Conservation (phyloP, 441 rosid species). For the Populus hybrid region DNA sequence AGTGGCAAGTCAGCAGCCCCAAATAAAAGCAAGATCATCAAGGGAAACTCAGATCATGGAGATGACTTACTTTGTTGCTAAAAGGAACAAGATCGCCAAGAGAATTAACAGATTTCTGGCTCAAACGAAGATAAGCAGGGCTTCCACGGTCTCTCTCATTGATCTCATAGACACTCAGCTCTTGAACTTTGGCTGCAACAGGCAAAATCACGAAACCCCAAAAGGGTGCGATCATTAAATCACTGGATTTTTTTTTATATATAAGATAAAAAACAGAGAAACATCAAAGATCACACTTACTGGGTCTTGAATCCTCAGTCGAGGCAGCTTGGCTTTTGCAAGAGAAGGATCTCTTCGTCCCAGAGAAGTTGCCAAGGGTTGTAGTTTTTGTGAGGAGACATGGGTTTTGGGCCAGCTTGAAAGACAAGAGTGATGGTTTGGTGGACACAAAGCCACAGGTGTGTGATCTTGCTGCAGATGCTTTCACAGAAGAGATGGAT, state of each 20-base stretch:
- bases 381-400: not conserved
- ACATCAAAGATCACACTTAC: slow-evolving; percentile 18
- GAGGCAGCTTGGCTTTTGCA: slow-evolving; percentile 41
- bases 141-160: slow-evolving; percentile 81
- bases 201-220: not conserved
- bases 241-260: not conserved
- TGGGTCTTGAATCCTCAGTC: slow-evolving; percentile 31
- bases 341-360: slow-evolving; percentile 31
- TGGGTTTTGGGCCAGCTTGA: slow-evolving; percentile 16
- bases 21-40: not conserved
- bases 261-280: not conserved
- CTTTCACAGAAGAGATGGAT: slow-evolving; percentile 18
- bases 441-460: not conserved
- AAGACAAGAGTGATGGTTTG: slow-evolving; percentile 15
- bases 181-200: slow-evolving; percentile 51
- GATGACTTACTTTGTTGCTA: slow-evolving; percentile 57
- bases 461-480: slow-evolving; percentile 13
- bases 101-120: slow-evolving; percentile 56
- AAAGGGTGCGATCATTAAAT: not conserved
- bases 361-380: slow-evolving; percentile 11
- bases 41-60: not conserved
- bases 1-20: not conserved
- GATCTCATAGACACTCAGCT: slow-evolving; percentile 65
- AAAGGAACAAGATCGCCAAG: slow-evolving; percentile 91
- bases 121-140: slow-evolving; percentile 63